These are phyloP conservation scores for Aspergillus awamori DNA, from an alignment of 2,329 filamentous ascomycete species.

Conservation along the genomic window DNA sequence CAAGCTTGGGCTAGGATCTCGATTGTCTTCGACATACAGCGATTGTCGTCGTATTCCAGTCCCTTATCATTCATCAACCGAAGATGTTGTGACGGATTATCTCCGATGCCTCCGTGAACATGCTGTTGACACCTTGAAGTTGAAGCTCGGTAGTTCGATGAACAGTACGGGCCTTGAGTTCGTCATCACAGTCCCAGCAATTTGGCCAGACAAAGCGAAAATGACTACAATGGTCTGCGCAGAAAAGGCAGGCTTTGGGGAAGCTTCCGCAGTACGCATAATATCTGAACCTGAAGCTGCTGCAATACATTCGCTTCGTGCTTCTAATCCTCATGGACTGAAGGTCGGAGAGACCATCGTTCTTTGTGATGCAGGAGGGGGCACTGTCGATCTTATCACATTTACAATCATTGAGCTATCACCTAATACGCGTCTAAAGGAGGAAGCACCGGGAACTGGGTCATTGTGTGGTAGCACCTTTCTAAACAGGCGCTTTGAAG, in stretches of 20 bases:
- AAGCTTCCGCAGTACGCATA: slow-evolving; percentile 16
- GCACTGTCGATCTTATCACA: slow-evolving; percentile 36
- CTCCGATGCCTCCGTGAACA: slow-evolving; percentile 19
- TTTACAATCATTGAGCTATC: slow-evolving; percentile 29
- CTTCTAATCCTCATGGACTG: slow-evolving; percentile 12
- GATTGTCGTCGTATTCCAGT: slow-evolving; percentile 16
- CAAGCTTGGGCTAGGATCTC: slow-evolving; percentile 12
- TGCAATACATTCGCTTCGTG: slow-evolving; percentile 21
- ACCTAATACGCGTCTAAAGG: slow-evolving; percentile 28
- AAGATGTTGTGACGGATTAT: slow-evolving; percentile 21
- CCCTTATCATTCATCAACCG: slow-evolving; percentile 12
- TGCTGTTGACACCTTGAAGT: slow-evolving; percentile 13
- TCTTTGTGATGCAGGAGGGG: slow-evolving; percentile 33
- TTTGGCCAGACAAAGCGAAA: slow-evolving; percentile 34
- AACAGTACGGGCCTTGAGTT: slow-evolving; percentile 21
- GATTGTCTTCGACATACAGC: slow-evolving; percentile 10
- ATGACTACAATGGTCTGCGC: slow-evolving; percentile 17
- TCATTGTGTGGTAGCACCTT: slow-evolving; percentile 33
- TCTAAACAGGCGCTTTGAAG: slow-evolving; percentile 32
- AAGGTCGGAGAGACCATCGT: slow-evolving; percentile 28
- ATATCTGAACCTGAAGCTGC: slow-evolving; percentile 31
- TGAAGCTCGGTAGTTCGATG: slow-evolving; percentile 16
- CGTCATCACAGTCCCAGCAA: slow-evolving; percentile 34
- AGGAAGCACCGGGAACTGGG: slow-evolving; percentile 29
- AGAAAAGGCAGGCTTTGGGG: slow-evolving; percentile 17